Base-by-base conservation (phyloP, 1,284 basidiomycete genomes). In the Uromyces viciae-fabae region DNA sequence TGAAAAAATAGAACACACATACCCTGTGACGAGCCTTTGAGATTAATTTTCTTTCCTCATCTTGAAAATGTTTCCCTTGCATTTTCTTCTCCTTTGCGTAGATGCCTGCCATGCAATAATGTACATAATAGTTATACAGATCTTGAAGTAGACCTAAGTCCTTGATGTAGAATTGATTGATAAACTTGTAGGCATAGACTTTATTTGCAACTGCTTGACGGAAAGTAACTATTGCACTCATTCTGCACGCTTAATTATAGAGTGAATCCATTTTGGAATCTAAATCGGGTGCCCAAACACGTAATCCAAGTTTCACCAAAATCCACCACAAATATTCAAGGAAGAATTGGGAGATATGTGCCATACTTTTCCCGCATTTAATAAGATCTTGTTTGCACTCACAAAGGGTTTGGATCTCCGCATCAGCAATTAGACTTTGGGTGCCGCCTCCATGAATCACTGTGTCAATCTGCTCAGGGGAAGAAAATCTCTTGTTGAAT, bases 71-170 rank as follows among this genome's bases (percentile, higher is more conserved):
- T 33, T 66, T 76, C 3, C 75, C 75, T 31, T 17, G 19, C 42
- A 66, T 43, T 66, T 68, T 68, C 25, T 38, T 49, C n/a, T 77
- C 75, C 22, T 54, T 31, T 15, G 17, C 19, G n/a, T 49, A 77
- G 17, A 49, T 77, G 3, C 28, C n/a, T 15, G 42, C 75, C 58
- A 66, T 17, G 25, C 5, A 33, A n/a, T 54, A 66, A 49, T 66
- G 46, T 1, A 77, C 75, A 62, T 66, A 77, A 36, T 77, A 60
- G 33, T 77, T 46, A 31, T 68, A 77, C 0, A 33, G 25, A 2
- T 31, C 7, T 25, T 52, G 22, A 9, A 77, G 56, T 17, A 77
- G 46, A n/a, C 31, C n/a, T 4, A 77, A 19, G 36, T 66, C 19
- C 15, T 77, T 46, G 0, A 49, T 28, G 28, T 31, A 77, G 2